These are phyloP conservation scores for Cryptococcus deneoformans DNA, from an alignment of 1,284 basidiomycete genomes.

Conservation along the genomic window DNA sequence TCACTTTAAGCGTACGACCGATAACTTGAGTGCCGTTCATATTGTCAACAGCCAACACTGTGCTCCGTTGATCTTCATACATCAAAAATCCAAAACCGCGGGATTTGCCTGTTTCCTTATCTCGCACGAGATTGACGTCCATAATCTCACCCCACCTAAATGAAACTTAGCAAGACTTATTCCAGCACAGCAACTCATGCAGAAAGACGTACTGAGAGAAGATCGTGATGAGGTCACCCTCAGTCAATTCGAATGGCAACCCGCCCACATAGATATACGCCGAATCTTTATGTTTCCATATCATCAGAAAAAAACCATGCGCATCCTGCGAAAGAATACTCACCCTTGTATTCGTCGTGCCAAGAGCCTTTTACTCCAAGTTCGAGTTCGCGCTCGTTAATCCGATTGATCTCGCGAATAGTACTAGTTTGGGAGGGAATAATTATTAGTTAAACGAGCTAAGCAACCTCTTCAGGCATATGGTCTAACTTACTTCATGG, in stretches of 20 bases:
- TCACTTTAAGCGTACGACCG: slow-evolving; percentile 73
- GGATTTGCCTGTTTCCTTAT: slow-evolving; percentile 83
- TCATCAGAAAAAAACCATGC: no score
- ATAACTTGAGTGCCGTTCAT: slow-evolving; percentile 91
- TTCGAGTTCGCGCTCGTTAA: slow-evolving; percentile 90
- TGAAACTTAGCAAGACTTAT: background rate
- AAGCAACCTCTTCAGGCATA: background rate
- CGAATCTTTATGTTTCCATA: slow-evolving; percentile 68
- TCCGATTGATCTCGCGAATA: slow-evolving; percentile 86
- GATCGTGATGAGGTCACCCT: slow-evolving; percentile 96
- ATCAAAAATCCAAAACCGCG: slow-evolving; percentile 95
- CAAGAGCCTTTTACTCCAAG: slow-evolving; percentile 77
- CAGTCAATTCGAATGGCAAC: slow-evolving; percentile 79
- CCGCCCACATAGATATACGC: slow-evolving; percentile 94
- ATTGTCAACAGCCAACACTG: slow-evolving; percentile 96
- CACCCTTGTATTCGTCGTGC: slow-evolving; percentile 94
- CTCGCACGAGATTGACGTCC: slow-evolving; percentile 90
- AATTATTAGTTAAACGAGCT: background rate
- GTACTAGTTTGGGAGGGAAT: no score
- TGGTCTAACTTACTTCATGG: background rate
- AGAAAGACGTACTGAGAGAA: slow-evolving; percentile 80
- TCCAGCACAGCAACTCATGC: background rate
- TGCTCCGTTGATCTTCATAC: slow-evolving; percentile 98
- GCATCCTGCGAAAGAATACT: no score
- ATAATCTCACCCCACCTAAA: slow-evolving; percentile 88